These are phyloP conservation scores for Hypoxylon sp. DNA, from an alignment of 2,329 filamentous ascomycete species.

Conservation along the genomic window DNA sequence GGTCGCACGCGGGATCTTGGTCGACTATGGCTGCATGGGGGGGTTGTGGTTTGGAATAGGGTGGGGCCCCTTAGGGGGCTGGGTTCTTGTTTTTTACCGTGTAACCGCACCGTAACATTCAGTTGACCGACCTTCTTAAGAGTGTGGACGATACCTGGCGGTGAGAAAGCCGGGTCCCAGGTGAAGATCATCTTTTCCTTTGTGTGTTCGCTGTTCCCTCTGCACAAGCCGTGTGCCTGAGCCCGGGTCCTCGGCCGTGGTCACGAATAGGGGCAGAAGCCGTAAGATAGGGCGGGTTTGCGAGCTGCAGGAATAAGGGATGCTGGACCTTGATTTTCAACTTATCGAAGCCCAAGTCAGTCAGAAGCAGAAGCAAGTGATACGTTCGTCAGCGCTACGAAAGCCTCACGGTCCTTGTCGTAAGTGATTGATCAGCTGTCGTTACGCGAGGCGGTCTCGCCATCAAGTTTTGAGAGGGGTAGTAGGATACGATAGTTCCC, in stretches of 20 bases:
- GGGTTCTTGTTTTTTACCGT: not conserved
- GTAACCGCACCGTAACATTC: not conserved
- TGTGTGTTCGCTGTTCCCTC: not conserved
- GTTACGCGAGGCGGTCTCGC: not conserved
- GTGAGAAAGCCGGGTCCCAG: not conserved
- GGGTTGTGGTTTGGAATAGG: not conserved
- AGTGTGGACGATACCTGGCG: not conserved
- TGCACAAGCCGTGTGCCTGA: no score
- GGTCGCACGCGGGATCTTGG: constrained; percentile 1
- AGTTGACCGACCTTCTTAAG: not conserved
- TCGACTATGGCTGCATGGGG: not conserved
- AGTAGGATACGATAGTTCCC: not conserved
- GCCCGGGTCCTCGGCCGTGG: no score
- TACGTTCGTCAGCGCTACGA: not conserved
- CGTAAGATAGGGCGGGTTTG: not conserved
- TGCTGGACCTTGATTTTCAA: no score
- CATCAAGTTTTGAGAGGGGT: no score
- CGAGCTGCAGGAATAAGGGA: no score
- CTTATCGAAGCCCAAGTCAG: no score
- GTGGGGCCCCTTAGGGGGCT: not conserved
- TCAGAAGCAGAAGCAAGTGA: no score
- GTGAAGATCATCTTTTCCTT: not conserved
- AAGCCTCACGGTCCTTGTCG: not conserved
- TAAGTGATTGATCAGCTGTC: not conserved
- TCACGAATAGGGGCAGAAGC: not conserved